These are phyloP conservation scores for Dipteronia dyeriana DNA, from an alignment of 345 rosid species.

Conservation along the genomic window DNA sequence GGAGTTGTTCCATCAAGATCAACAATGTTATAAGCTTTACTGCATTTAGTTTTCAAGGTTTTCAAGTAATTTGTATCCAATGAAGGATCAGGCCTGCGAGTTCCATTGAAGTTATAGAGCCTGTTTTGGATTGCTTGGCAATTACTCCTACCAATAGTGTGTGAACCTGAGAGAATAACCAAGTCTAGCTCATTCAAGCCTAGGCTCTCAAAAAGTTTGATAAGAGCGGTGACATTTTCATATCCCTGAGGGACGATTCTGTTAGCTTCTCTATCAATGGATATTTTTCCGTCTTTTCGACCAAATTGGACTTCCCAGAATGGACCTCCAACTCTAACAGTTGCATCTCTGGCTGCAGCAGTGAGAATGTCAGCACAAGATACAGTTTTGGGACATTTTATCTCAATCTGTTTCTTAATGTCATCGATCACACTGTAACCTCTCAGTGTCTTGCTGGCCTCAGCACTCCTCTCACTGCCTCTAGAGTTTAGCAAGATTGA, in stretches of 20 bases:
- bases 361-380: slow-evolving; percentile 49
- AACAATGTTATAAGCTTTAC: slow-evolving; percentile 1
- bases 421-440: slow-evolving; percentile 37
- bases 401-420: slow-evolving; percentile 35
- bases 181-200: slow-evolving; percentile 34
- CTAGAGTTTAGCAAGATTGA: slow-evolving; percentile 34
- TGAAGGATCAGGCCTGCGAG: slow-evolving; percentile 22
- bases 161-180: slow-evolving; percentile 38
- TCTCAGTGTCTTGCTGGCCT: slow-evolving; percentile 28
- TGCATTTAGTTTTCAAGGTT: slow-evolving; percentile 25
- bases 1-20: slow-evolving; percentile 40
- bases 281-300: slow-evolving; percentile 34
- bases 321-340: slow-evolving; percentile 34
- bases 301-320: slow-evolving; percentile 44
- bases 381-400: slow-evolving; percentile 32
- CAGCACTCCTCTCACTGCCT: slow-evolving; percentile 34
- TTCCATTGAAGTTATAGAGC: slow-evolving; percentile 22
- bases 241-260: slow-evolving; percentile 27
- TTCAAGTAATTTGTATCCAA: slow-evolving; percentile 19
- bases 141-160: slow-evolving; percentile 40
- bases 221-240: slow-evolving; percentile 27
- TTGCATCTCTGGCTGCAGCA: slow-evolving; percentile 43
- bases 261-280: slow-evolving; percentile 27
- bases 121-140: slow-evolving; percentile 32
- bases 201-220: slow-evolving; percentile 15